Conservation (phyloP, 139 green algal genomes). For the Tetradesmus lagerheimii region DNA sequence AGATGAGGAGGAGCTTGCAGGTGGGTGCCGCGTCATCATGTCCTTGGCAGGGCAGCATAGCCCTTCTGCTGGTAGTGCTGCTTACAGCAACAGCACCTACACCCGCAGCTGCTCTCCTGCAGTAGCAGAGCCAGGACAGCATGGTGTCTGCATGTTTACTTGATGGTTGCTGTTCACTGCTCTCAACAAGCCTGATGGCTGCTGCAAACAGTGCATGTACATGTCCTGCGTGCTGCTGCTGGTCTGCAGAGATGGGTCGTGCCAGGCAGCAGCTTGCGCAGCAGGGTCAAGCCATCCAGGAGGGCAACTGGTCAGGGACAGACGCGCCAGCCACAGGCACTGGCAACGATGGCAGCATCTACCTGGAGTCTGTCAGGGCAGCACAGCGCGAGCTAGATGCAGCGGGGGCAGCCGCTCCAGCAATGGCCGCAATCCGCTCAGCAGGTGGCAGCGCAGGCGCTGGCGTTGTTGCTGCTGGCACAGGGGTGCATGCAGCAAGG, state of each 20-base stretch:
- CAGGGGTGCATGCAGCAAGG: background rate
- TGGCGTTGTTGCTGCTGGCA: background rate
- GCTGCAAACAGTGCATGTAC: background rate
- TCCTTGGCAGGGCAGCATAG: background rate
- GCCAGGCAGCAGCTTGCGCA: background rate
- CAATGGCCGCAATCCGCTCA: background rate
- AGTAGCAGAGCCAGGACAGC: background rate
- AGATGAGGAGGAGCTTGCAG: conserved; percentile 65
- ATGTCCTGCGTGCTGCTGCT: background rate
- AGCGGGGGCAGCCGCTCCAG: background rate
- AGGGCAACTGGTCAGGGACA: background rate
- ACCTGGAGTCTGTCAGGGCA: conserved; percentile 57
- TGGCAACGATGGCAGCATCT: conserved; percentile 44
- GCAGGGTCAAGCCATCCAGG: background rate
- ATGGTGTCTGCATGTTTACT: background rate
- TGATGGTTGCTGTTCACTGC: too few relatives aligned
- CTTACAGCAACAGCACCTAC: background rate
- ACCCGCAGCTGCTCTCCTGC: background rate
- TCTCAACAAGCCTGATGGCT: background rate
- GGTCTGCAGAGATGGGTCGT: background rate
- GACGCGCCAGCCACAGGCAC: background rate
- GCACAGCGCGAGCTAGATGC: conserved; percentile 55
- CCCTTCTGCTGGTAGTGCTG: too few relatives aligned
- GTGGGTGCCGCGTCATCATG: conserved; percentile 36
- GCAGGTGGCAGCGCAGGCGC: background rate